Evolutionary conservation across 164 flowering plant genomes (phyloP).

Genomic region (Berberis vulgaris): DNA sequence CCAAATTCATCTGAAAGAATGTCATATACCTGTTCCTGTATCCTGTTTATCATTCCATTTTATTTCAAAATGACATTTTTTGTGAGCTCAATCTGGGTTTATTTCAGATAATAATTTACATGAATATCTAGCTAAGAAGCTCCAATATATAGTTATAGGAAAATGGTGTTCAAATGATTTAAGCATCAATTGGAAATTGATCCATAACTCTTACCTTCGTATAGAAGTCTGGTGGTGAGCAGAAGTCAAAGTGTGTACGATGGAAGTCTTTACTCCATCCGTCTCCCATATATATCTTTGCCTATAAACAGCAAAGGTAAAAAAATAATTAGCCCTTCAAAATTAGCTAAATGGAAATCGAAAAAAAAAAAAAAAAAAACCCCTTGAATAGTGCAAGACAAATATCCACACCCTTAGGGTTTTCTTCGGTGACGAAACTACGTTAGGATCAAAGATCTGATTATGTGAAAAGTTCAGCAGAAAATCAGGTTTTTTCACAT

Average conservation of each 20-base stretch:
- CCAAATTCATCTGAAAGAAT: no score
- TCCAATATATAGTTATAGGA: no score
- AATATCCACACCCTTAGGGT: constrained; percentile 29
- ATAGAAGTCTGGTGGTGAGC: constrained; percentile 54
- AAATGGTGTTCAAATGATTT: not conserved
- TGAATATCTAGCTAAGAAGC: no score
- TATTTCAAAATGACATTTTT: no score
- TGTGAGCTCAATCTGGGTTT: no score
- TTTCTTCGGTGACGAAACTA: constrained; percentile 22
- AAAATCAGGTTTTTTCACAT: constrained; percentile 49
- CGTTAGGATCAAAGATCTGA: constrained; percentile 33
- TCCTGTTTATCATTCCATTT: no score
- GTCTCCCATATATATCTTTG: constrained; percentile 40
- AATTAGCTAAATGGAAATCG: not conserved
- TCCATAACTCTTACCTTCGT: constrained; percentile 26
- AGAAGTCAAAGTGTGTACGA: constrained; percentile 37
- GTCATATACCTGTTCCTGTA: no score
- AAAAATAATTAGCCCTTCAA: not conserved
- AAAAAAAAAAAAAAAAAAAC: not conserved
- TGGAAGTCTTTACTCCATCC: constrained; percentile 43
- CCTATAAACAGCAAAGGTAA: constrained; percentile 15
- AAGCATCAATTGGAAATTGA: not conserved
- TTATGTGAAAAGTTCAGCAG: constrained; percentile 17
- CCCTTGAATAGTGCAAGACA: not conserved
- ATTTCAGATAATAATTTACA: no score